Conservation (phyloP, 2,329 filamentous ascomycete species). For the Eurotiales sp. region DNA sequence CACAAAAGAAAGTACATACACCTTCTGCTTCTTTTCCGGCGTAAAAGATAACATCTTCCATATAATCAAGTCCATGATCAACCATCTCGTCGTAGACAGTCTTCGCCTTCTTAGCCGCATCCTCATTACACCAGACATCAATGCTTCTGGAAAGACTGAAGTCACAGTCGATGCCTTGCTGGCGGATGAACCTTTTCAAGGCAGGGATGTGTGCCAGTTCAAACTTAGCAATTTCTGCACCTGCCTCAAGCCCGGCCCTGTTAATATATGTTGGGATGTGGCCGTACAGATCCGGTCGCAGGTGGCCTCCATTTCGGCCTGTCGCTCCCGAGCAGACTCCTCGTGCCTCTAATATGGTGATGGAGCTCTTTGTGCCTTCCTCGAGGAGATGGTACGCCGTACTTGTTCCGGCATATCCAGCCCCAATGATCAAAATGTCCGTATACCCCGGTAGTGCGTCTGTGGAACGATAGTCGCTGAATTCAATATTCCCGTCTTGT, state of each 20-base stretch:
- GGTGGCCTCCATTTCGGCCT: constrained; percentile 26
- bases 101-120: constrained; percentile 29
- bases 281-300: constrained; percentile 42
- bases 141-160: constrained; percentile 36
- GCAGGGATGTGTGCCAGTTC: constrained; percentile 39
- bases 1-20: neutral
- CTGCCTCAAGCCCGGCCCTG: constrained; percentile 33
- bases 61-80: constrained; percentile 22
- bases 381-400: constrained; percentile 5
- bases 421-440: constrained; percentile 7
- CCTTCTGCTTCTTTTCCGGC: constrained; percentile 23
- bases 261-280: constrained; percentile 29
- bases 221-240: constrained; percentile 36
- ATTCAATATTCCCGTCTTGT: neutral
- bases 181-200: constrained; percentile 37
- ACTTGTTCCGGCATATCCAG: constrained; percentile 3
- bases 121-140: constrained; percentile 35
- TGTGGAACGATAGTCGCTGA: neutral
- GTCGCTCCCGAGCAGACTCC: constrained; percentile 1
- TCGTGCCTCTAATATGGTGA: constrained; percentile 1
- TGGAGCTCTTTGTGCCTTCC: neutral
- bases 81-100: constrained; percentile 26
- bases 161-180: constrained; percentile 43
- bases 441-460: neutral
- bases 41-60: constrained; percentile 25